Base-by-base conservation (phyloP, 83 land plant genomes). In the Thuja plicata region DNA sequence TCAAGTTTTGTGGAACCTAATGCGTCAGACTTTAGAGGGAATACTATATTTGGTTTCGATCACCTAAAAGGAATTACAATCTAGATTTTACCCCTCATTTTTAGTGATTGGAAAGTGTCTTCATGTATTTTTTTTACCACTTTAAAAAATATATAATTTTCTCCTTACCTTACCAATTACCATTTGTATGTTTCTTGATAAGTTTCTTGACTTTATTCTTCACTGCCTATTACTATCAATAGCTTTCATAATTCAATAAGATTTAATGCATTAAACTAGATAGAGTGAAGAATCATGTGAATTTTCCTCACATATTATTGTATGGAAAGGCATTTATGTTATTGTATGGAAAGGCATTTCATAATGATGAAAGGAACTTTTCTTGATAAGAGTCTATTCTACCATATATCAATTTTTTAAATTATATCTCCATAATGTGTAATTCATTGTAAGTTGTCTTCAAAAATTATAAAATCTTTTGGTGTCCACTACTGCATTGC, bases 251-350 rank as follows among this genome's bases (percentile, higher is more conserved):
- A 73, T 73, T 93, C 88, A 78, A 92, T 88, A 79, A 91, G 93
- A 57, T 93, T 92, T 88, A 96, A 27, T 74, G 94, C 91, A 35
- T 87, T 92, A 19, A 91, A 87, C 97, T 96, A 95, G 30, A 96
- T 90, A 13, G 97, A 95, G 81, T 95, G 98, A 84, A 95, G 66
- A 81, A 95, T 93, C 97, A 94, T 95, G 87, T 96, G 94, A 79
- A 94, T 88, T 90, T 88, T 95, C 83, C 92, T 92, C 87, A 95
- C 92, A 88, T 92, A 89, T n/a, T 43, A 81, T 35, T 93, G 95
- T 43, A 5, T 43, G 45, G 5, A 3, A 43, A 43, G 3, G 45
- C 4, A 43, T 43, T 43, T 43, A 88, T 92, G 91, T n/a, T 41
- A 85, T 40, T 2, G 45, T 43, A 43, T 93, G 6, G 35, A 35